Evolutionary conservation across 164 flowering plant genomes (phyloP), one percentile per base, ranked within the genome.

Genomic region (Magnolia officinalis): DNA sequence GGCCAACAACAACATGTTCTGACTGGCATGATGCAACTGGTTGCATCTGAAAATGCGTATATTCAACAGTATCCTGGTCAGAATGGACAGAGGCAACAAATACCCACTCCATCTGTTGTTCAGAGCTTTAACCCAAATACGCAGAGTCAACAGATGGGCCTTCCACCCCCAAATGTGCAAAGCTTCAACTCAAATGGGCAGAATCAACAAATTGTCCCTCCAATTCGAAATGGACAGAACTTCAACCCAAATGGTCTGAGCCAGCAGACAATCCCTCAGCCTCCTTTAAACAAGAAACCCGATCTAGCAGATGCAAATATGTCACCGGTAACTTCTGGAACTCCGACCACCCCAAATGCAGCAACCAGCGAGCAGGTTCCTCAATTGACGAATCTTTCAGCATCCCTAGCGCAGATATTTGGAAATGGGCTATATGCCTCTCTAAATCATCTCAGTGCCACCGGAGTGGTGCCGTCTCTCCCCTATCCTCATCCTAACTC

Each of bases 331-430:
- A 70, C 73, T 71, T 75, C 87, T 76, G 83, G 75, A 68, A 45
- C 49, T 67, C 61, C 79, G 6, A 74, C 67, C 16, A 50, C 76
- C 71, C 84, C 75, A 31, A 85, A 74, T 74, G 8, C 51, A n/a
- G 87, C 82, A 24, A 80, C 79, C 61, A 75, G 71, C 61, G 88
- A 86, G 70, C 86, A 85, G 74, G 83, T 84, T 71, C 81, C 82
- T 29, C 88, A 86, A 65, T 19, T 88, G 63, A 74, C 85, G 37
- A 83, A 86, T 76, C 74, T 88, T 75, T 82, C 90, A 65, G 88
- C 84, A 14, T 87, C 92, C 63, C 73, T 86, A 67, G 90, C 87
- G n/a, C 91, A 88, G 81, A 78, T 86, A 58, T 71, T 92, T 78
- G 88, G 82, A 76, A 84, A 85, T 66, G 82, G 80, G 26, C 87